Evolutionary conservation across 805 yeast genomes (phyloP), one percentile per base, ranked within the genome.

Genomic region (Ogataea pignaliae): DNA sequence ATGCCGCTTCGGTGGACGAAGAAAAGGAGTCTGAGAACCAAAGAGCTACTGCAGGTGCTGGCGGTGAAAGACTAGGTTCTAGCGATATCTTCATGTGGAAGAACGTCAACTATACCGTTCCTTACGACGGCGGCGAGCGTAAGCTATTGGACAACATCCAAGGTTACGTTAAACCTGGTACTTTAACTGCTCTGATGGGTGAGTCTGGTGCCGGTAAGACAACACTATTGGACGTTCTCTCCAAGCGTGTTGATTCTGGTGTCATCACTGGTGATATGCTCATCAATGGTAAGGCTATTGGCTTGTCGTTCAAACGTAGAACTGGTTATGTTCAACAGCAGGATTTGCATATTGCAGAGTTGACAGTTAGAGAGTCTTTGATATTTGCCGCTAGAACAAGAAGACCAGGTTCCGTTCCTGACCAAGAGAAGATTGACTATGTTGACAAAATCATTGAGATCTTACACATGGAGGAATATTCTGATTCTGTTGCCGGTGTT

Each of bases 181-280:
- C 71, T 7, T 60, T 76, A 53, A 77, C 81, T 21, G 81, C 82
- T 2, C 60, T 76, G 31, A 76, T 76, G 79, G 82, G 82, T 43
- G 81, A 75, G 53, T 74, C 80, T 2, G 82, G 82, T 51, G 81
- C 81, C n/a, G 82, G 81, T 55, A 76, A 76, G 55, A 76, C 81
- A 0, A 76, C 82, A 8, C 59, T 76, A 41, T 65, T 76, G 46
- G 77, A 76, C 52, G 69, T 71, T 18, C 59, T 76, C 47, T 72
- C 79, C 38, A 73, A 70, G 54, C 64, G 82, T 55, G 61, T 69
- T 36, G 70, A 71, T 41, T 63, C 70, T 44, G 81, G 81, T 47
- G 68, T 72, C 39, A 61, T 76, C 28, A 72, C 79, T 12, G 81
- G 81, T 51, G 78, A 71, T 46, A 71, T 73, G 71, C 55, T 75